These are phyloP conservation scores for Chaetomiaceae sp. DNA, from an alignment of 2,329 filamentous ascomycete genomes.

Conservation along the genomic window DNA sequence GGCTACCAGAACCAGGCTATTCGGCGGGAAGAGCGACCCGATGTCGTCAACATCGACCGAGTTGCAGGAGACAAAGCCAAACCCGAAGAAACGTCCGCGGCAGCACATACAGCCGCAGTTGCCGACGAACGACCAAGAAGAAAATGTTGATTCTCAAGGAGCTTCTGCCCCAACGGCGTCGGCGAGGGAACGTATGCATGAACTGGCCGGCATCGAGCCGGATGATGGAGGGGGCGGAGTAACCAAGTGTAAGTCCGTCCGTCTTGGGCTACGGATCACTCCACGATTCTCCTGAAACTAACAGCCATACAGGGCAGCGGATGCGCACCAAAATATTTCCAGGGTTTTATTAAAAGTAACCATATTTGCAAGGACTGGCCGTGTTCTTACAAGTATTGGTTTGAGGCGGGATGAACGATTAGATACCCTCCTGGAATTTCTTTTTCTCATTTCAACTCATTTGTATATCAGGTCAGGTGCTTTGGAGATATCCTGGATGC, in stretches of 20 bases:
- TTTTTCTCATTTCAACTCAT: not conserved
- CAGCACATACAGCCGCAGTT: not conserved
- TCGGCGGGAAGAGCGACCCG: slow-evolving; percentile 9
- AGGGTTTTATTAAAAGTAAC: slow-evolving; percentile 18
- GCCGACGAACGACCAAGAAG: not conserved
- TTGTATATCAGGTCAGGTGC: not conserved
- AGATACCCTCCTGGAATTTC: slow-evolving; percentile 22
- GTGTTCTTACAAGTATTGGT: not conserved
- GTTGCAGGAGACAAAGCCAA: slow-evolving; percentile 12
- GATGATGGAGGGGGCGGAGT: slow-evolving; percentile 20
- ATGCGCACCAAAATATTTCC: slow-evolving; percentile 25
- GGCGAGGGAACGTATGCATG: slow-evolving; percentile 29
- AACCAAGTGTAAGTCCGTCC: slow-evolving; percentile 22
- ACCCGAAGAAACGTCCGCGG: not conserved
- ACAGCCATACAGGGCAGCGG: slow-evolving; percentile 25
- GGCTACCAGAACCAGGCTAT: slow-evolving; percentile 23
- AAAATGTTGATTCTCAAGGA: not conserved
- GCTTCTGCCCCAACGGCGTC: slow-evolving; percentile 13
- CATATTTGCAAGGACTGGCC: not conserved
- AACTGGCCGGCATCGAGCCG: slow-evolving; percentile 27
- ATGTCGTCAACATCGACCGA: slow-evolving; percentile 19
- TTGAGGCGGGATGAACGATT: slow-evolving; percentile 5
- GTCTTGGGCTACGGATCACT: too few relatives aligned
- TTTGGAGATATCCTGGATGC: too few relatives aligned
- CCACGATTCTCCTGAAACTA: too few relatives aligned